Evolutionary conservation across 2,329 filamentous ascomycete genomes (phyloP), one percentile per base, ranked within the genome.

Genomic region (Aspergillus ochraceoroseus): DNA sequence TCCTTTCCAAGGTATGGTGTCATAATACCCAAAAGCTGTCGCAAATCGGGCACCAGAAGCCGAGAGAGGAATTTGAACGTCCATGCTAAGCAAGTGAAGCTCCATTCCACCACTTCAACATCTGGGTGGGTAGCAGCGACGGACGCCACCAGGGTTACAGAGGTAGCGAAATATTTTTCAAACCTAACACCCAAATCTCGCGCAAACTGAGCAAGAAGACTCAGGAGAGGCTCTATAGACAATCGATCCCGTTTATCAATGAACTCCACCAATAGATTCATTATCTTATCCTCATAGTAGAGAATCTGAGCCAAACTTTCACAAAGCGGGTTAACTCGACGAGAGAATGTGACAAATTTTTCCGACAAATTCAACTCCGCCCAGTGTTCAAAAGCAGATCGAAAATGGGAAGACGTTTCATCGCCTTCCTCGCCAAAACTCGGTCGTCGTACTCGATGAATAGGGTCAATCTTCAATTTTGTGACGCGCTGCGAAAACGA

Each of bases 51-150:
- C 0, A 92, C 85, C 14, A 98, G 68, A 0, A 96, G 75, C 49
- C 87, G 82, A 2, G 88, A 94, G 4, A 98, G 77, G 59, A 96
- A 96, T 62, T 98, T 98, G 77, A 98, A 95, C 27, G 96, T 73
- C 73, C 94, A 98, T 31, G 92, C 88, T 41, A 98, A 73, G 53
- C 87, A 89, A 8, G 83, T 87, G 67, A 98, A 98, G 35, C 87
- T 90, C 89, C 90, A 96, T 68, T 98, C 92, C 35, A 96, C 86
- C n/a, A 94, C 88, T 48, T 89, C 86, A 17, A 86, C 82, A 57
- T 86, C 83, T 41, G 85, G 75, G 38, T 86, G 80, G 54, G 80
- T 84, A 38, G 82, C 82, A 7, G 88, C 89, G 49, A 96, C 77
- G 11, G 80, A 79, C 26, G 86, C 78, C 39, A 98, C 80, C 38